Conservation (phyloP, 306 rosid species). For the Dryas octopetala region DNA sequence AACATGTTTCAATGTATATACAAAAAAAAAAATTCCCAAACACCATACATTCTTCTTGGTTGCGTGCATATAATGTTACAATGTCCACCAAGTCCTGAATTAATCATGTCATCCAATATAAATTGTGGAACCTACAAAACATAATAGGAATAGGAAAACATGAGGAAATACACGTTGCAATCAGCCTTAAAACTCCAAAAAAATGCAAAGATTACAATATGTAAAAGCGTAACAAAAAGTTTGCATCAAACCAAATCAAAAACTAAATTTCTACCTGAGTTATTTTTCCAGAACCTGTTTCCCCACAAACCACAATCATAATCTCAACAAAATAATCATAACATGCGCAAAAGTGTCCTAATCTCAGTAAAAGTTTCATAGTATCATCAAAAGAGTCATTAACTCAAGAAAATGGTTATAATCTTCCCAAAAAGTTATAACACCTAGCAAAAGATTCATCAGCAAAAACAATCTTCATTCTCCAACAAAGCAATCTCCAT, state of each 20-base stretch:
- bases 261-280: conserved; percentile 66
- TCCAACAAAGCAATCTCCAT: too few relatives aligned
- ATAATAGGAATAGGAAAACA: conserved; percentile 11
- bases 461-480: too few relatives aligned
- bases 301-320: conserved; percentile 83
- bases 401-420: too few relatives aligned
- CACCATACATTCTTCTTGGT: conserved; percentile 67
- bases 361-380: too few relatives aligned
- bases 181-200: conserved; percentile 18
- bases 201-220: conserved; percentile 5
- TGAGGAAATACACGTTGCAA: background rate
- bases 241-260: conserved; percentile 4
- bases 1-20: too few relatives aligned
- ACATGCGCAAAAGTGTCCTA: too few relatives aligned
- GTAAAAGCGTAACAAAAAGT: background rate
- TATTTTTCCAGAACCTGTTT: conserved; percentile 98
- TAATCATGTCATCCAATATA: conserved; percentile 89
- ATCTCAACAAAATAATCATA: too few relatives aligned
- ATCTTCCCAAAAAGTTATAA: too few relatives aligned
- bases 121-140: conserved; percentile 84
- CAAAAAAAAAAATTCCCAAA: background rate
- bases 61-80: conserved; percentile 92
- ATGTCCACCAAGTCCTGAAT: conserved; percentile 69
- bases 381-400: too few relatives aligned
- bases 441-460: too few relatives aligned